phyloP scores from a whole-genome alignment of 225 moss, liverwort and hornwort genomes.

The Lunularia cruciata region DNA sequence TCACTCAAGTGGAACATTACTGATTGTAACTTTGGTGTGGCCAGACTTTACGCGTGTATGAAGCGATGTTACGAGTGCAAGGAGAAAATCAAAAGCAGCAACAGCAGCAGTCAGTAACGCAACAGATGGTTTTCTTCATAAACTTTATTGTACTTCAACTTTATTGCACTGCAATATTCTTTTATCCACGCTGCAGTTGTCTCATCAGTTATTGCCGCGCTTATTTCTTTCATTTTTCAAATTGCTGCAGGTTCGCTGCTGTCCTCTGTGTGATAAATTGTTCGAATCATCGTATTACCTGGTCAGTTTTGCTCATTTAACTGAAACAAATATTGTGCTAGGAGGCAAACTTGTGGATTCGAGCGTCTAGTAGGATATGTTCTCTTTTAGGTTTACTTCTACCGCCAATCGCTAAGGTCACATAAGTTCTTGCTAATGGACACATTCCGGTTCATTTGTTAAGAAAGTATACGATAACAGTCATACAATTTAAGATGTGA shows the following conservation, averaged over 20 bases:
- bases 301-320: constrained; percentile 44
- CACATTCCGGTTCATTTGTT: no score
- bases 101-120: constrained; percentile 28
- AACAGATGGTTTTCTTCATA: constrained; percentile 29
- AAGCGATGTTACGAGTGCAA: constrained; percentile 82
- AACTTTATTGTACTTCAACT: constrained; percentile 1
- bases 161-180: no score
- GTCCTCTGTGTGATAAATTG: constrained; percentile 88
- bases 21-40: neutral
- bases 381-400: no score
- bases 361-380: no score
- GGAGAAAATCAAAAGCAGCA: constrained; percentile 57
- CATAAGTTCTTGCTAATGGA: no score
- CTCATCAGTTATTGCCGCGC: neutral
- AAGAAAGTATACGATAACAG: no score
- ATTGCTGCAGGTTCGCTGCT: constrained; percentile 65
- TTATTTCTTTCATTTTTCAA: no score
- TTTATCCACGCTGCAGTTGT: neutral
- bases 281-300: constrained; percentile 89
- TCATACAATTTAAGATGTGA: no score
- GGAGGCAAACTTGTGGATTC: no score
- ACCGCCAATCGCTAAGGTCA: no score
- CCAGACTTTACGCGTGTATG: constrained; percentile 86
- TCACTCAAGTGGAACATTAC: no score
- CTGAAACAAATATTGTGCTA: no score